Percentiles rank a stretch among this genome's conserved stretches.
Evolutionary conservation across 2,329 filamentous ascomycete species (phyloP).

Genomic region (Fusarium pseudocircinatum): DNA sequence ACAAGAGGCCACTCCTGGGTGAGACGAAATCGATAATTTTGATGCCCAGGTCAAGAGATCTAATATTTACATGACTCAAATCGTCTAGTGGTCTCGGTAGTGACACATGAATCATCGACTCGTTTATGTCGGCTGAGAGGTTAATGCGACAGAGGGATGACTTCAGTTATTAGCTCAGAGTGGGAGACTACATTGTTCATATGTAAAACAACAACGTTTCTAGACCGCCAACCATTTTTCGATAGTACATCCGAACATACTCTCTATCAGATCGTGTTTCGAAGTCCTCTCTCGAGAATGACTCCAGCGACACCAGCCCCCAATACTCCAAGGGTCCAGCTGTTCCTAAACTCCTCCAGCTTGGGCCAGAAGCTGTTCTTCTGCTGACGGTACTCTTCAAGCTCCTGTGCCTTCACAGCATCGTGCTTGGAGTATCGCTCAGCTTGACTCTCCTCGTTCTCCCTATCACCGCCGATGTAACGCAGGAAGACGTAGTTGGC

Average conservation of each 20-base stretch:
- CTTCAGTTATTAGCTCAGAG: neutral
- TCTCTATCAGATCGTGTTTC: neutral
- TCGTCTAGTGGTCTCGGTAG: neutral
- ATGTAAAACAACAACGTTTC: neutral
- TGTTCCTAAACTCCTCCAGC: neutral
- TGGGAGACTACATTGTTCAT: fast-evolving
- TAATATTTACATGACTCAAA: neutral
- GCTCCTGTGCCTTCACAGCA: neutral
- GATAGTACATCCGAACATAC: neutral
- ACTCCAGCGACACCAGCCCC: neutral
- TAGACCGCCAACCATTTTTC: fast-evolving
- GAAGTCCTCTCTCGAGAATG: neutral
- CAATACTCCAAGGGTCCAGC: conserved; percentile 1
- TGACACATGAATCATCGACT: neutral
- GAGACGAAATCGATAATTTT: too few species aligned
- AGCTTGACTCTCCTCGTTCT: conserved; percentile 9
- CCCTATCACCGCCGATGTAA: conserved; percentile 1
- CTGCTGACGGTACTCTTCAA: neutral
- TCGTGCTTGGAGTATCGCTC: conserved; percentile 10
- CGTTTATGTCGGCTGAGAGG: fast-evolving
- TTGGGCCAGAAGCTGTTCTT: conserved; percentile 27
- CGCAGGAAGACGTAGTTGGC: conserved; percentile 20
- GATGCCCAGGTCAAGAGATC: neutral
- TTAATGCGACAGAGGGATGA: too few species aligned
- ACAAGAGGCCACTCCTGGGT: neutral